Evolutionary conservation across 306 rosid genomes (phyloP).

Genomic region (Quercus berberidifolia): DNA sequence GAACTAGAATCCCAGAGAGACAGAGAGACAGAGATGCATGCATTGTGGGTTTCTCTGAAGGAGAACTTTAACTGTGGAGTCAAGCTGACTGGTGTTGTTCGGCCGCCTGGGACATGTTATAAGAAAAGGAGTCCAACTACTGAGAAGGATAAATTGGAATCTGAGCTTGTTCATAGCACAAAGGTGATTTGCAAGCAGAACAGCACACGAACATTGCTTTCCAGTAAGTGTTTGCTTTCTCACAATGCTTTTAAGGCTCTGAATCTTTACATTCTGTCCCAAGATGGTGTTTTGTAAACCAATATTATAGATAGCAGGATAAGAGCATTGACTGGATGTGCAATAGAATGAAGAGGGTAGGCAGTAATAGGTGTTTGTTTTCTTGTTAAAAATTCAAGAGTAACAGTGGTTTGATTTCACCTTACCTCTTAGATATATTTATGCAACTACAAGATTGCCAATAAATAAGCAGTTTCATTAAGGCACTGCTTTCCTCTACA

Average conservation of each 20-base stretch:
- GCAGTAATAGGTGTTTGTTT: too few species aligned
- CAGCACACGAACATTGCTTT: conserved; percentile 35
- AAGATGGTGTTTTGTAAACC: neutral
- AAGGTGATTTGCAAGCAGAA: conserved; percentile 20
- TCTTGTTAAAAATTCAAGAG: too few species aligned
- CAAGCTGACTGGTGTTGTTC: conserved; percentile 47
- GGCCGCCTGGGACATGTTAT: conserved; percentile 16
- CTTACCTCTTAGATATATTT: too few species aligned
- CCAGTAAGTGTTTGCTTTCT: conserved; percentile 36
- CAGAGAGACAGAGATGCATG: conserved; percentile 40
- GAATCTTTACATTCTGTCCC: neutral
- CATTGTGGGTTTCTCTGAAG: conserved; percentile 57
- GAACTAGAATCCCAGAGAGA: conserved; percentile 1
- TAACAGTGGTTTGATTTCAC: too few species aligned
- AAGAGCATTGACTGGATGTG: neutral
- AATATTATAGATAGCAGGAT: neutral
- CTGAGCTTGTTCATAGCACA: conserved; percentile 17
- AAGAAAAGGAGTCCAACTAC: conserved; percentile 15
- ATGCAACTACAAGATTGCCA: too few species aligned
- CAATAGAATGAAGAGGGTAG: neutral
- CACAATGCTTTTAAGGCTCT: neutral
- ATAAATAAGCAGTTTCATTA: too few species aligned
- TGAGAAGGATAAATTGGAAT: conserved; percentile 20
- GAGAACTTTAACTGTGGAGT: conserved; percentile 56
- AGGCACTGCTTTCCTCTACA: too few species aligned